These are phyloP conservation scores for Wickerhamomyces silvicola DNA, from an alignment of 805 yeast species.

Conservation along the genomic window DNA sequence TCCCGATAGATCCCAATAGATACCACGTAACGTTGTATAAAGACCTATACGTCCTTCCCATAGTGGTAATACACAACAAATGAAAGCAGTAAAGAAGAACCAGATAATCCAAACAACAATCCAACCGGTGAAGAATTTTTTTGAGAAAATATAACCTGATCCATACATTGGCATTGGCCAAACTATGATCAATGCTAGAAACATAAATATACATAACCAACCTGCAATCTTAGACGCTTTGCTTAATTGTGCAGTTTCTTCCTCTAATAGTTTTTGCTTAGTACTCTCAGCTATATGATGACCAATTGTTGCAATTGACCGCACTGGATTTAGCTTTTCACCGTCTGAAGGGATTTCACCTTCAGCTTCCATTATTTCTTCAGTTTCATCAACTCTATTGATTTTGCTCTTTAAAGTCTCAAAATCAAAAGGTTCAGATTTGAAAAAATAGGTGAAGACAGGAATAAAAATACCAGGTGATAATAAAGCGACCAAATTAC, in stretches of 20 bases:
- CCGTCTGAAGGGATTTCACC: conserved; percentile 16
- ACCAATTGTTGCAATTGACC: conserved; percentile 26
- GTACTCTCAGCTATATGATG: conserved; percentile 19
- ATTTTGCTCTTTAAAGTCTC: conserved; percentile 46
- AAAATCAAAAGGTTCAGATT: conserved; percentile 74
- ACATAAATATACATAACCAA: conserved; percentile 51
- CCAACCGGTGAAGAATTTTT: conserved; percentile 84
- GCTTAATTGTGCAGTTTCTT: conserved; percentile 45
- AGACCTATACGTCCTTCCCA: conserved; percentile 70
- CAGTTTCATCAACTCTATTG: conserved; percentile 64
- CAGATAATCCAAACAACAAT: conserved; percentile 74
- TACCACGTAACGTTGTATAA: conserved; percentile 60
- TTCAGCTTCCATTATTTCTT: conserved; percentile 47
- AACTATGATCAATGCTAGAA: conserved; percentile 57
- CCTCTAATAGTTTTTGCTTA: conserved; percentile 27
- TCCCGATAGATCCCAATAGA: conserved; percentile 82
- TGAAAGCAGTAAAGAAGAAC: conserved; percentile 61
- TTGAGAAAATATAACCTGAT: conserved; percentile 64
- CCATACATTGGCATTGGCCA: conserved; percentile 98
- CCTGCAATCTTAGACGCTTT: conserved; percentile 59
- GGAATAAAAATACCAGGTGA: conserved; percentile 68
- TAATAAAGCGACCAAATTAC: conserved; percentile 76
- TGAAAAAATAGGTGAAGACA: conserved; percentile 57
- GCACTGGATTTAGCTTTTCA: conserved; percentile 24
- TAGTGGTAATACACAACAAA: conserved; percentile 64